These are phyloP conservation scores for Hypomontagnella submonticulosa DNA, from an alignment of 495 filamentous ascomycete species.

Conservation along the genomic window DNA sequence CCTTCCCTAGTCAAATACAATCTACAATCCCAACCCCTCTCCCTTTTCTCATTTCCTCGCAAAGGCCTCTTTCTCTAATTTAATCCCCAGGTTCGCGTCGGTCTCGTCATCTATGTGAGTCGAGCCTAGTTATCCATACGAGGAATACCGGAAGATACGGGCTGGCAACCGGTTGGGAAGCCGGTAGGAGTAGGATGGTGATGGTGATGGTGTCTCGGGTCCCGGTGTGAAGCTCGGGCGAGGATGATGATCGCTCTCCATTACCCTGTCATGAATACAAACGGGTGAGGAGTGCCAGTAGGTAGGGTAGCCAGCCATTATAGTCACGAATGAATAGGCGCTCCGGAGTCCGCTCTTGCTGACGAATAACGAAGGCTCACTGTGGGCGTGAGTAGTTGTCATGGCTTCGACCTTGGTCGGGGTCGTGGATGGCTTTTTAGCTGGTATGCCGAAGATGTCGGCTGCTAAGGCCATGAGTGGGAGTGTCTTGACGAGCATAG, in stretches of 20 bases:
- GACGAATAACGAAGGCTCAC: background rate
- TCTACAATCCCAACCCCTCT: no score
- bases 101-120: background rate
- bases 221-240: background rate
- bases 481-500: slow-evolving; percentile 35
- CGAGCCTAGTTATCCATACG: background rate
- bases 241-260: background rate
- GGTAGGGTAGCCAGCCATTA: no score
- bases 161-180: background rate
- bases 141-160: background rate
- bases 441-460: slow-evolving; percentile 32
- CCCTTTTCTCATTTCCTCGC: no score
- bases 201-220: no score
- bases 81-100: no score
- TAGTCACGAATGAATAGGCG: no score
- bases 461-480: slow-evolving; percentile 37
- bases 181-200: background rate
- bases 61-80: no score
- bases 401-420: background rate
- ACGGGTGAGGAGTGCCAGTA: no score
- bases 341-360: background rate
- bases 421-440: slow-evolving; percentile 2
- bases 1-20: no score
- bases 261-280: no score
- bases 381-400: background rate